Evolutionary conservation across 257 asterid genomes (phyloP).

Genomic region (Ballota nigra): DNA sequence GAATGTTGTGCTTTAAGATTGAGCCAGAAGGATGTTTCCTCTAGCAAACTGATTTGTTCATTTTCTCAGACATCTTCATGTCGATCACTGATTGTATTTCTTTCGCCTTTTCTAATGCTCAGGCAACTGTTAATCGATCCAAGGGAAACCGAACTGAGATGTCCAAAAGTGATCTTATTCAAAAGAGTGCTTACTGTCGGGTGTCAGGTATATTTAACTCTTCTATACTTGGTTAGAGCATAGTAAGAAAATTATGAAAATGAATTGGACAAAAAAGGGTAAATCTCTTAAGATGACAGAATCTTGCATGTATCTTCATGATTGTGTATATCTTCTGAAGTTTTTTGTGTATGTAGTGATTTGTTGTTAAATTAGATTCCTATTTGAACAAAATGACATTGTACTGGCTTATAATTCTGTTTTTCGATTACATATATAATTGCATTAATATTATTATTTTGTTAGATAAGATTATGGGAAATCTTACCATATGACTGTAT

Average conservation of each 20-base stretch:
- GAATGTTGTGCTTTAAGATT: not conserved
- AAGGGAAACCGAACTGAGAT: slow-evolving; percentile 90
- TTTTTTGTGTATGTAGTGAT: not conserved
- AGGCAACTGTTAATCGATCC: slow-evolving; percentile 92
- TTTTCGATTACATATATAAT: not conserved
- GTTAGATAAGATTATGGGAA: too few species aligned
- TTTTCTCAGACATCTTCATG: not conserved
- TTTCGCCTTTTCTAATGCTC: slow-evolving; percentile 20
- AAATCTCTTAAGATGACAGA: not conserved
- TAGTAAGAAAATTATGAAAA: not conserved
- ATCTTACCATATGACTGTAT: too few species aligned
- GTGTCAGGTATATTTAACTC: slow-evolving; percentile 59
- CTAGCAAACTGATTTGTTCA: not conserved
- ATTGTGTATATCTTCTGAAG: not conserved
- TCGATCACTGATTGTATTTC: not conserved
- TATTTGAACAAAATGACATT: not conserved
- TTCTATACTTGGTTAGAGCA: not conserved
- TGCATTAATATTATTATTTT: not conserved
- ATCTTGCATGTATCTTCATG: not conserved
- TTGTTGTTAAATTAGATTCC: not conserved
- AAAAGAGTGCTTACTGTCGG: slow-evolving; percentile 84
- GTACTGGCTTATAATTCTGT: not conserved
- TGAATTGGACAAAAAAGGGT: not conserved
- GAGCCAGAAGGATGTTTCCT: not conserved
- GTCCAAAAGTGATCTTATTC: slow-evolving; percentile 77